A percentile compares a stretch with the other conserved stretches of the same genome.
Conservation (phyloP, 331 rosid genomes). For the Malus hybrid region DNA sequence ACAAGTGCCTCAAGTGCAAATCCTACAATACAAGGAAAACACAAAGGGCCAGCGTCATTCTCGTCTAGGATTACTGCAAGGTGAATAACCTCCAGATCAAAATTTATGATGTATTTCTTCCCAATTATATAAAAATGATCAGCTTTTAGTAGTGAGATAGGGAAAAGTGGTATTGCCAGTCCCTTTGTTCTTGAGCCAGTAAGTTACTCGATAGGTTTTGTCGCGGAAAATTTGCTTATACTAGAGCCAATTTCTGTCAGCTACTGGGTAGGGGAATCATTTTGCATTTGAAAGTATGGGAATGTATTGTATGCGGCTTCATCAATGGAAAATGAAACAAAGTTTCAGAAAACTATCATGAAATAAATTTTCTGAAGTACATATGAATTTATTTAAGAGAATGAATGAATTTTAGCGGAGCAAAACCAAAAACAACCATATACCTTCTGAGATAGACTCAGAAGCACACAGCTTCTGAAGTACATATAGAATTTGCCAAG, state of each 20-base stretch:
- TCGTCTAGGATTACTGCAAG: slow-evolving; percentile 37
- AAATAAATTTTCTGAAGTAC: not conserved
- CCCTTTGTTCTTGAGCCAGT: not conserved
- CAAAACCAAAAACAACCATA: too few species aligned
- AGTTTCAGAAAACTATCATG: not conserved
- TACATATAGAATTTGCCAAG: not conserved
- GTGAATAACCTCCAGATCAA: slow-evolving; percentile 1
- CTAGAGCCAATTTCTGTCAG: not conserved
- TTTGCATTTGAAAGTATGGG: not conserved
- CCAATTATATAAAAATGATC: not conserved
- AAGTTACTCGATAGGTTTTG: not conserved
- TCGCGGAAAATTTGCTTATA: not conserved
- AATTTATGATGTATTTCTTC: not conserved
- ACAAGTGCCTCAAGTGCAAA: slow-evolving; percentile 53
- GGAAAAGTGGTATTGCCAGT: not conserved
- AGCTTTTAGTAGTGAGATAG: not conserved
- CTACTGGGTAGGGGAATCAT: not conserved
- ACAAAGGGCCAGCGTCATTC: slow-evolving; percentile 44
- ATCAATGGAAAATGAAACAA: not conserved
- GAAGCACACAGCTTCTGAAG: too few species aligned
- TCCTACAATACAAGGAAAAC: slow-evolving; percentile 63
- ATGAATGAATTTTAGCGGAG: too few species aligned
- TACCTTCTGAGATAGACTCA: too few species aligned
- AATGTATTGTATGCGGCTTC: not conserved
- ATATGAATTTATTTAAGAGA: too few species aligned